Conservation (phyloP, 805 yeast genomes). For the Kluyveromyces lactis region DNA sequence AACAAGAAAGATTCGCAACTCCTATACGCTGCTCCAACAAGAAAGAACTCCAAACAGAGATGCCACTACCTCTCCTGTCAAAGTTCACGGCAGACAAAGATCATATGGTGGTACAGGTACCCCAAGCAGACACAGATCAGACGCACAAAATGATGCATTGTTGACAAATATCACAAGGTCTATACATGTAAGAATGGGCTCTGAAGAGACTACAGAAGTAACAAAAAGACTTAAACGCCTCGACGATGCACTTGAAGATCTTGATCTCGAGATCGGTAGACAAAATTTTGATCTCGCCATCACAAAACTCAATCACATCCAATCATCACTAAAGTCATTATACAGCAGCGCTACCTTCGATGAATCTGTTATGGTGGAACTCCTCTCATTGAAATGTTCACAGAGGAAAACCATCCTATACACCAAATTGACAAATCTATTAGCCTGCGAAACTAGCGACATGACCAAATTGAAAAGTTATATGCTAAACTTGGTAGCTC, state of each 20-base stretch:
- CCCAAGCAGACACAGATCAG: not conserved
- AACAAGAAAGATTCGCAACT: conserved; percentile 36
- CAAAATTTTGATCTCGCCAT: conserved; percentile 42
- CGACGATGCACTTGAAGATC: conserved; percentile 59
- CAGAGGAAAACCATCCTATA: conserved; percentile 27
- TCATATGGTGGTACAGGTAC: not conserved
- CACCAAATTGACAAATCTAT: conserved; percentile 29
- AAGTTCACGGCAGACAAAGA: conserved; percentile 26
- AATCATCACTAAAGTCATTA: conserved; percentile 17
- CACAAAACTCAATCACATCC: conserved; percentile 28
- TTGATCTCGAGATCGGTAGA: conserved; percentile 60
- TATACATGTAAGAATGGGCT: conserved; percentile 51
- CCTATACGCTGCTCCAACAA: conserved; percentile 33
- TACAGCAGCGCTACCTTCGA: conserved; percentile 18
- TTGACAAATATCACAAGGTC: conserved; percentile 46
- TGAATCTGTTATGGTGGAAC: conserved; percentile 25
- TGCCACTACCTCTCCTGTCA: conserved; percentile 26
- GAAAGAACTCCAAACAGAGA: conserved; percentile 28
- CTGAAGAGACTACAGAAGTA: conserved; percentile 37
- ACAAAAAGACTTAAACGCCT: conserved; percentile 42
- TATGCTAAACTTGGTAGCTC: conserved; percentile 28
- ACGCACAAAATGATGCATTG: conserved; percentile 2
- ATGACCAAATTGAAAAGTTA: conserved; percentile 19
- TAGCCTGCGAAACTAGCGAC: conserved; percentile 26
- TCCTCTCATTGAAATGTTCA: conserved; percentile 27